A percentile compares a stretch with the other conserved stretches of the same genome.
phyloP scores from a whole-genome alignment of 805 yeast genomes.

The Debaryomyces castellii region DNA sequence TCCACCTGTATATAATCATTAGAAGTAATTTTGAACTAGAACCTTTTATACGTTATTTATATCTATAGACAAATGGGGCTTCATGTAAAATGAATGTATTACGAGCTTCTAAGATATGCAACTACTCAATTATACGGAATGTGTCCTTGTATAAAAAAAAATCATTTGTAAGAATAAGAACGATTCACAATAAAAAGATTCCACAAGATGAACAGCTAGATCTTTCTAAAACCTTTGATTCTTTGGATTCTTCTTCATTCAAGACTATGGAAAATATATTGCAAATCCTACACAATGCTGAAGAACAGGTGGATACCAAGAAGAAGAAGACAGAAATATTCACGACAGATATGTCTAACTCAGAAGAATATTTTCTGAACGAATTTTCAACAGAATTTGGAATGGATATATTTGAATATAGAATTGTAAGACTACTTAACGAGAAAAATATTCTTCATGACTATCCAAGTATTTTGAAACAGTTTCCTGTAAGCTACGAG shows the following conservation, averaged over 20 bases:
- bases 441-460: constrained; percentile 9
- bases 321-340: background rate
- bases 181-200: background rate
- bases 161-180: background rate
- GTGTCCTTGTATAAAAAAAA: background rate
- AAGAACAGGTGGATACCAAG: constrained; percentile 1
- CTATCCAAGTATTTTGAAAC: constrained; percentile 8
- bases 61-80: background rate
- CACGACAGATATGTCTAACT: background rate
- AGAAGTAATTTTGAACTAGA: background rate
- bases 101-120: background rate
- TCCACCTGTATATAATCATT: background rate
- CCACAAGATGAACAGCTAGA: background rate
- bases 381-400: constrained; percentile 9
- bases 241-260: constrained; percentile 10
- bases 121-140: background rate
- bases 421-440: constrained; percentile 11
- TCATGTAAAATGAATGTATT: background rate
- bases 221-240: constrained; percentile 9
- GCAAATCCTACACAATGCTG: constrained; percentile 10
- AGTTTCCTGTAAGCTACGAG: constrained; percentile 6
- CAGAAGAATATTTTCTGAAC: constrained; percentile 1
- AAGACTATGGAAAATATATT: constrained; percentile 15
- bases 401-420: constrained; percentile 12
- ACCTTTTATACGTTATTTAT: too few species aligned